Base-by-base conservation (phyloP, 441 rosid species). In the Breynia disticha region DNA sequence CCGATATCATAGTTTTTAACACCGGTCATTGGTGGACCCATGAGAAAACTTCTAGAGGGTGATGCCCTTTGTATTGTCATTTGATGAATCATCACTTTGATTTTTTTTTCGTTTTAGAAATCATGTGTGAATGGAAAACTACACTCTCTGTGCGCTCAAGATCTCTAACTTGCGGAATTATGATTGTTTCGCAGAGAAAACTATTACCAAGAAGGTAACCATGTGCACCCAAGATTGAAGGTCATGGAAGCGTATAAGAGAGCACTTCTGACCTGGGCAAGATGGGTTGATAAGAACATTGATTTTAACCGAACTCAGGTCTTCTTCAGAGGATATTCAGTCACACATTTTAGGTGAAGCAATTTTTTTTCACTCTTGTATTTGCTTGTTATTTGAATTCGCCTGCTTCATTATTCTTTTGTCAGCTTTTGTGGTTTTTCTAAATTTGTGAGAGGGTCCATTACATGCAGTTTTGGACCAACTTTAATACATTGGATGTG, bases 1-100 rank as follows among this genome's bases (percentile, higher is more conserved):
- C 87, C 0, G 86, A 87, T 62, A 56, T 84, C 52, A 73, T 84
- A 20, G 64, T 84, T 49, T 87, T 79, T 61, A 87, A 87, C 63
- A 82, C 96, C 0, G 94, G 96, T 49, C 96, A 87, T 61, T 82
- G 96, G 93, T 84, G 90, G 93, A 87, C 93, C 54, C 96, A 87
- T 24, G 93, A 82, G 70, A 87, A 87, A 76, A 84, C 93, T 64
- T 73, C 87, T 10, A 72, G 69, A 67, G 93, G 93, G 93, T 87
- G 17, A 60, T 53, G 56, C 8, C 16, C 53, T 19, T 1, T 47
- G 9, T 9, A 9, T 41, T 13, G 4, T 41, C 44, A 15, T 41
- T 28, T 28, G 5, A 28, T 28, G 35, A 5, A 2, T 28, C 35
- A 9, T 28, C 8, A 28, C 35, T 28, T 28, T 28, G 35, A 28